Conservation (phyloP, 192 early-diverging fungal species). For the Diversispora epigaea region DNA sequence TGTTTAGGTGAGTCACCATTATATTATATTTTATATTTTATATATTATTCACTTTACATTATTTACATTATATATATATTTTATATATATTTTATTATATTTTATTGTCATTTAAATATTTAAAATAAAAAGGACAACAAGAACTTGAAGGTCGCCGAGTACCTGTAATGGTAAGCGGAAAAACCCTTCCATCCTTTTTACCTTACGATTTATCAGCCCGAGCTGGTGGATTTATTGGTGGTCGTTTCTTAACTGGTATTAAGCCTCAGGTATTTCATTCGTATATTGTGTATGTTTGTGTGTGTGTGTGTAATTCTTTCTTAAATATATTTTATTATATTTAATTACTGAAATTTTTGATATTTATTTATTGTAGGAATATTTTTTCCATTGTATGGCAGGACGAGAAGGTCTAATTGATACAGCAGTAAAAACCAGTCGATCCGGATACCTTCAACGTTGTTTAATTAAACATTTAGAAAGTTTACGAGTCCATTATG, state of each 20-base stretch:
- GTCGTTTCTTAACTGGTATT: slow-evolving; percentile 98
- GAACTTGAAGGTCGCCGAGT: slow-evolving; percentile 97
- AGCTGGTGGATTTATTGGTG: slow-evolving; percentile 95
- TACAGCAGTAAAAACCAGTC: slow-evolving; percentile 99
- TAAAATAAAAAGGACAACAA: slow-evolving; percentile 71
- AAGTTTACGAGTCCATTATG: slow-evolving; percentile 92
- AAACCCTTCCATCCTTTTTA: slow-evolving; percentile 91
- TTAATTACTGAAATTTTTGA: slow-evolving; percentile 28
- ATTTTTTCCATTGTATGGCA: slow-evolving; percentile 95
- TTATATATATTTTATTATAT: background rate
- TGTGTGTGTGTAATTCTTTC: too few relatives aligned
- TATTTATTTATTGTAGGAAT: slow-evolving; percentile 43
- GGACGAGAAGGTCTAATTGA: slow-evolving; percentile 99
- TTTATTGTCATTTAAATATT: background rate
- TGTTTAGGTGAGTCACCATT: slow-evolving; percentile 57
- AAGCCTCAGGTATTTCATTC: slow-evolving; percentile 78
- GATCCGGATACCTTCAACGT: slow-evolving; percentile 98
- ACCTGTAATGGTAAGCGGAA: slow-evolving; percentile 96
- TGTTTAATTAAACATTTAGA: slow-evolving; percentile 99
- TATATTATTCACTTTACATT: background rate
- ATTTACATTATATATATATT: too few relatives aligned
- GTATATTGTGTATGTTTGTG: slow-evolving; percentile 38
- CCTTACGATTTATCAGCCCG: slow-evolving; percentile 87
- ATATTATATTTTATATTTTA: background rate
- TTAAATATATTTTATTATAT: too few relatives aligned